A percentile compares a stretch with the other conserved stretches of the same genome.
Conservation (phyloP, 257 asterid species). For the Lithospermum erythrorhizon region DNA sequence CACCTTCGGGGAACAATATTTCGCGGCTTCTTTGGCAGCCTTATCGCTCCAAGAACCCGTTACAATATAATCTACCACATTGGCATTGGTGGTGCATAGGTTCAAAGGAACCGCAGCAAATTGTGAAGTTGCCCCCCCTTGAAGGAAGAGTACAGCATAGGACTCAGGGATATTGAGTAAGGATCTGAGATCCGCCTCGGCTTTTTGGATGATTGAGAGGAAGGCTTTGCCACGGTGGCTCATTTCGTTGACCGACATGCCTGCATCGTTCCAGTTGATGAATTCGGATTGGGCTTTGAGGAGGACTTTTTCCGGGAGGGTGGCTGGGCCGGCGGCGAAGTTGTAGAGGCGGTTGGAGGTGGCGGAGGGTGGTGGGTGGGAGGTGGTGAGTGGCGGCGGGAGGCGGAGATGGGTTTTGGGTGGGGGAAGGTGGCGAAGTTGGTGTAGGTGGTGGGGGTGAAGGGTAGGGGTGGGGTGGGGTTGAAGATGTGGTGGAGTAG, state of each 20-base stretch:
- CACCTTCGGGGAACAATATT: slow-evolving; percentile 54
- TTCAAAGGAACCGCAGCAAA: slow-evolving; percentile 84
- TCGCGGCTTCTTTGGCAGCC: slow-evolving; percentile 66
- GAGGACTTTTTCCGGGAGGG: slow-evolving; percentile 78
- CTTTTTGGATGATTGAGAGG: slow-evolving; percentile 73
- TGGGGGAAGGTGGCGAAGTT: slow-evolving; percentile 22
- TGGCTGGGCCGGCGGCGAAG: slow-evolving; percentile 96
- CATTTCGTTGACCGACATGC: slow-evolving; percentile 99
- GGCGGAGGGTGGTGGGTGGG: slow-evolving; percentile 32
- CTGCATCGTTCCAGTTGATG: slow-evolving; percentile 70
- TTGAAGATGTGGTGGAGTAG: slow-evolving; percentile 20
- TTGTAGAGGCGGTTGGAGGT: slow-evolving; percentile 75
- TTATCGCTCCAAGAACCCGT: slow-evolving; percentile 98
- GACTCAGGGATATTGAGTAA: slow-evolving; percentile 52
- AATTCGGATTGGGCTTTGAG: slow-evolving; percentile 79
- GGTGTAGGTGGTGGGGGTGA: slow-evolving; percentile 26
- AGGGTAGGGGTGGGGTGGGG: slow-evolving; percentile 25
- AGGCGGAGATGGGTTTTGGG: slow-evolving; percentile 31
- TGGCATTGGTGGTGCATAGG: slow-evolving; percentile 37
- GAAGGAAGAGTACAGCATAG: slow-evolving; percentile 84
- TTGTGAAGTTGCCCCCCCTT: slow-evolving; percentile 98
- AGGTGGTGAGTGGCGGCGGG: slow-evolving; percentile 19
- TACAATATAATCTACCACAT: slow-evolving; percentile 60
- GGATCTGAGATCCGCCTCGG: slow-evolving; percentile 77
- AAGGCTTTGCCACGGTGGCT: slow-evolving; percentile 95